phyloP scores from a whole-genome alignment of 2,329 filamentous ascomycete species.

The Ophiostoma fasciatum region DNA sequence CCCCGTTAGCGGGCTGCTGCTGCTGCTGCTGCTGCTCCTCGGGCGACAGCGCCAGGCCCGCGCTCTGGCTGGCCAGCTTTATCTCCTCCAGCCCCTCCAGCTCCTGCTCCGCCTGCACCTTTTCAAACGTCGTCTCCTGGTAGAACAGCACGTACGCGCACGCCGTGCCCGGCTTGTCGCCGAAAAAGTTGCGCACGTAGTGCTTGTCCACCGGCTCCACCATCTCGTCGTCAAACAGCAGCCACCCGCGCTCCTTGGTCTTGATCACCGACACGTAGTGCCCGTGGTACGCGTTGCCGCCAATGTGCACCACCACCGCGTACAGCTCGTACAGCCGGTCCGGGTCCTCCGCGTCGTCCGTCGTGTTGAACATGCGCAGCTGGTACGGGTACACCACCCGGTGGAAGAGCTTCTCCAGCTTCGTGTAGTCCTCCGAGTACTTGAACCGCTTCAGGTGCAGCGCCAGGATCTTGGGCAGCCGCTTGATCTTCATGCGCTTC shows the following conservation, averaged over 20 bases:
- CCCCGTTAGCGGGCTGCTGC: constrained; percentile 30
- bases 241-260: constrained; percentile 87
- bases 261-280: constrained; percentile 98
- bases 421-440: constrained; percentile 89
- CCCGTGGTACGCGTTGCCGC: constrained; percentile 89
- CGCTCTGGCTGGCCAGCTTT: constrained; percentile 38
- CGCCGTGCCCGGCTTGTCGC: constrained; percentile 77
- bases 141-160: constrained; percentile 97
- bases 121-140: constrained; percentile 68
- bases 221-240: constrained; percentile 96
- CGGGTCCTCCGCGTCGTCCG: constrained; percentile 83
- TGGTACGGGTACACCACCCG: constrained; percentile 95
- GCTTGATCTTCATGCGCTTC: constrained; percentile 98
- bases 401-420: constrained; percentile 91
- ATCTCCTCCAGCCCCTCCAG: constrained; percentile 56
- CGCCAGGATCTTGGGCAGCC: constrained; percentile 77
- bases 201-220: constrained; percentile 95
- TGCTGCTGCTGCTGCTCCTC: constrained; percentile 23
- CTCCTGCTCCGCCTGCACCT: constrained; percentile 63
- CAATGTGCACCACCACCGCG: constrained; percentile 93
- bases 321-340: constrained; percentile 94
- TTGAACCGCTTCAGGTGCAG: constrained; percentile 95
- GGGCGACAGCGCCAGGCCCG: constrained; percentile 31
- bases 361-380: constrained; percentile 92
- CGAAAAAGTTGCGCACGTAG: constrained; percentile 94